phyloP scores from a whole-genome alignment of 495 filamentous ascomycete species.

The Penicillium desertorum region DNA sequence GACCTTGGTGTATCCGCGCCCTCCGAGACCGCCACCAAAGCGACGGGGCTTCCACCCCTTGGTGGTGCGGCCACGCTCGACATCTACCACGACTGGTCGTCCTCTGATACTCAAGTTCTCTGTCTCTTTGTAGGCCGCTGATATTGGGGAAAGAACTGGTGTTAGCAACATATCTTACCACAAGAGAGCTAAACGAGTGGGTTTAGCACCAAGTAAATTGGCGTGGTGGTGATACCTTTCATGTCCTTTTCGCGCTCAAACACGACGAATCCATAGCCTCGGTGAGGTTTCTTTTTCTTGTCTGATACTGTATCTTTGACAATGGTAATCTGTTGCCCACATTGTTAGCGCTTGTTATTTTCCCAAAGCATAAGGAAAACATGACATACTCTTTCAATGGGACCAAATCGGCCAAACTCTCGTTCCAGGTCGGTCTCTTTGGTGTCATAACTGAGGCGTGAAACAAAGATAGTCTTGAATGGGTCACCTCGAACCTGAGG shows the following conservation, averaged over 20 bases:
- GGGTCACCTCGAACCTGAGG: conserved; percentile 86
- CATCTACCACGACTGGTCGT: conserved; percentile 88
- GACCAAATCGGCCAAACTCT: conserved; percentile 92
- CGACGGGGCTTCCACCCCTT: conserved; percentile 92
- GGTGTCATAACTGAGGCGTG: conserved; percentile 82
- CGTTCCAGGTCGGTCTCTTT: conserved; percentile 87
- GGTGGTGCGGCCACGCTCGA: conserved; percentile 92
- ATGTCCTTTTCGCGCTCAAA: conserved; percentile 98
- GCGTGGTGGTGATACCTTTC: conserved; percentile 74
- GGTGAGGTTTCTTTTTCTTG: conserved; percentile 80
- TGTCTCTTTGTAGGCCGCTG: conserved; percentile 79
- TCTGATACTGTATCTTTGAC: conserved; percentile 65
- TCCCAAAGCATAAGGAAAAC: background rate
- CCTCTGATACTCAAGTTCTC: conserved; percentile 93
- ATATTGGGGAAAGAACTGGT: conserved; percentile 23
- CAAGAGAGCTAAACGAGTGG: background rate
- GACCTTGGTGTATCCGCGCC: conserved; percentile 88
- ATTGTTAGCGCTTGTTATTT: conserved; percentile 14
- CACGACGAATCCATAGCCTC: conserved; percentile 95
- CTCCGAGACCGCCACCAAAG: conserved; percentile 88
- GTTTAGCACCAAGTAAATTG: conserved; percentile 7
- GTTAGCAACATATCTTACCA: conserved; percentile 38
- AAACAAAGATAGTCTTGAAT: conserved; percentile 92
- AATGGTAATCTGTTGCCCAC: conserved; percentile 71
- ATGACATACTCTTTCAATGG: conserved; percentile 77